phyloP scores from a whole-genome alignment of 2,329 filamentous ascomycete species.

The Dissoconium aciculare region DNA sequence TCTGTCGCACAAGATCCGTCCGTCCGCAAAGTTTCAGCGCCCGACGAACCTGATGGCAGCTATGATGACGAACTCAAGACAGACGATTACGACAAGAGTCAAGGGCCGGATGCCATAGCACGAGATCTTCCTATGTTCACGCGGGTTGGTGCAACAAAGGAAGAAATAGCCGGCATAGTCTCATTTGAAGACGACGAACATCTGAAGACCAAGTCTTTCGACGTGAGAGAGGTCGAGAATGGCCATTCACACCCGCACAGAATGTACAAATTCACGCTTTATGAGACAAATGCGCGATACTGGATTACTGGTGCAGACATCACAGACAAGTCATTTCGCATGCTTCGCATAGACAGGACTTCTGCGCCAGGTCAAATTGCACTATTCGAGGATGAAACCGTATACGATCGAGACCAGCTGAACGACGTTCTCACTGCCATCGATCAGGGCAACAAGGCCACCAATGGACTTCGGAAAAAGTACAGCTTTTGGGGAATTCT shows the following conservation, averaged over 20 bases:
- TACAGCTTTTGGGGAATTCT: constrained; percentile 87
- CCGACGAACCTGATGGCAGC: constrained; percentile 2
- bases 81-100: constrained; percentile 3
- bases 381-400: constrained; percentile 84
- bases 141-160: constrained; percentile 18
- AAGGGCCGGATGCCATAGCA: constrained; percentile 3
- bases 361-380: constrained; percentile 63
- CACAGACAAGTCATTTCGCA: constrained; percentile 72
- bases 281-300: constrained; percentile 85
- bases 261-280: constrained; percentile 96
- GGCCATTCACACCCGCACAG: constrained; percentile 15
- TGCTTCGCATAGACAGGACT: constrained; percentile 88
- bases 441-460: constrained; percentile 82
- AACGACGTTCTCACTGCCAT: constrained; percentile 85
- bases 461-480: constrained; percentile 76
- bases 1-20: constrained; percentile 2
- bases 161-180: constrained; percentile 14
- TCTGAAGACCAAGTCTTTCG: constrained; percentile 9
- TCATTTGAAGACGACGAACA: constrained; percentile 13
- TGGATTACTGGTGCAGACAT: constrained; percentile 91
- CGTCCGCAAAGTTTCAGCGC: constrained; percentile 3
- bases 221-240: constrained; percentile 8
- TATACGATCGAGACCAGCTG: constrained; percentile 87
- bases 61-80: no score
- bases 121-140: constrained; percentile 14